These are phyloP conservation scores for Sicyos baderoa DNA, from an alignment of 306 rosid genomes.

Conservation along the genomic window DNA sequence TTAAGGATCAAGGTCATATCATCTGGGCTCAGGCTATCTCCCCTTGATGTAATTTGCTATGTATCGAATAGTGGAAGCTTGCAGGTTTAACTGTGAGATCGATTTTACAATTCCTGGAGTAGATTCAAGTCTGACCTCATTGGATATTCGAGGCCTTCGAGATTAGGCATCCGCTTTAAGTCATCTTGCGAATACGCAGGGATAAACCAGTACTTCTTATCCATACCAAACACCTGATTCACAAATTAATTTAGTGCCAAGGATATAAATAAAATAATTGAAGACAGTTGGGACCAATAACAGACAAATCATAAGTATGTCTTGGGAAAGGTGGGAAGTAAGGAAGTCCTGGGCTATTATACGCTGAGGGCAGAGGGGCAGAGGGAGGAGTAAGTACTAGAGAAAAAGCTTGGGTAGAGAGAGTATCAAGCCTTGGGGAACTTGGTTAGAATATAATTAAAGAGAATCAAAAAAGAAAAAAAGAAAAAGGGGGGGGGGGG, in stretches of 20 bases:
- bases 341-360: not conserved
- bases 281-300: not conserved
- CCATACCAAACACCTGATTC: constrained; percentile 53
- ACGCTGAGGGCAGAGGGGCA: not conserved
- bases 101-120: constrained; percentile 38
- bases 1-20: constrained; percentile 3
- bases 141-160: constrained; percentile 61
- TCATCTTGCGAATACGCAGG: constrained; percentile 58
- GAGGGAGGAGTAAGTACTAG: not conserved
- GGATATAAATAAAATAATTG: too few relatives aligned
- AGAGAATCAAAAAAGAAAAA: too few relatives aligned
- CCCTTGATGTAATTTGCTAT: not conserved
- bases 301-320: not conserved
- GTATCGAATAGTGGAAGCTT: not conserved
- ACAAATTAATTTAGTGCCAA: not conserved
- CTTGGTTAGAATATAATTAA: not conserved
- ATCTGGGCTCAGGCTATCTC: constrained; percentile 1
- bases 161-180: constrained; percentile 43
- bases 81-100: not conserved
- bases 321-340: not conserved
- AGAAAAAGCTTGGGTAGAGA: not conserved
- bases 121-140: constrained; percentile 32
- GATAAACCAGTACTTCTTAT: constrained; percentile 59
- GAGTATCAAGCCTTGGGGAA: not conserved
- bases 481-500: too few relatives aligned